Evolutionary conservation across 2,329 filamentous ascomycete species (phyloP), one percentile per base, ranked within the genome.

Genomic region (Rutstroemia sp.): DNA sequence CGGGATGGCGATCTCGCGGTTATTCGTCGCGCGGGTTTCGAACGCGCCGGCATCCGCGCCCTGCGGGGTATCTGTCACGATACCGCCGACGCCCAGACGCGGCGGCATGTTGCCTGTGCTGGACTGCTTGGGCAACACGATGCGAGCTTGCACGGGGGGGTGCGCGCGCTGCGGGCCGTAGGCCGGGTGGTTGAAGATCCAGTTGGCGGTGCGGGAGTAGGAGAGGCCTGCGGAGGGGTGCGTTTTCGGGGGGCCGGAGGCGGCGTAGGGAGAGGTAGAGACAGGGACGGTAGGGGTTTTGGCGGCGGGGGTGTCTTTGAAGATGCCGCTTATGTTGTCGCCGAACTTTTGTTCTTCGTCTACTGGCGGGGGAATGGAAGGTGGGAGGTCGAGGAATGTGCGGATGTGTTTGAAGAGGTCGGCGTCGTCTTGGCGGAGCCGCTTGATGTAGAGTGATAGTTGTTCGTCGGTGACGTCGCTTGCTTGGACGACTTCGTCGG

Each of bases 171-270:
- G 82, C 9, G 84, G 83, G 4, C 84, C 84, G 62, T 79, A 78
- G 30, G 78, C 67, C 2, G 82, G 80, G 65, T 86, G 81, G 64
- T 86, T 86, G 62, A 76, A 72, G 46, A 82, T 70, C 64, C 78
- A 73, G 21, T 78, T 73, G 54, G 76, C 73, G 12, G 78, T 79
- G 49, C 80, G 77, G 3, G 80, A 71, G 66, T 87, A 86, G 14
- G 79, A 78, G 5, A 87, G 72, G 60, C 84, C 84, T 4, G 80
- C 83, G 4, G 80, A 83, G 2, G 84, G 83, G 68, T 87, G 84
- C 7, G 84, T 86, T 57, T 77, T 78, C 1, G 81, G 80, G 19
- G 80, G 80, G 2, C 78, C 78, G 27, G 68, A 68, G 34, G 68
- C 64, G 36, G 71, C 71, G 63, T 78, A 79, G 56, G 73, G 72